A percentile compares a stretch with the other conserved stretches of the same genome.
These are phyloP conservation scores for Hordeum vulgare DNA, from an alignment of 176 grass and related monocot species.

Conservation along the genomic window MorexV3_pseudomolecules_assembly NC_058520.1:272475438-272475937, in stretches of 20 bases:
- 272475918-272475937: background rate
- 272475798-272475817: conserved; percentile 72
- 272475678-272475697: conserved; percentile 62
- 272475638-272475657: conserved; percentile 69
- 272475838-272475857: background rate
- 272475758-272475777: conserved; percentile 57
- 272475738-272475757: conserved; percentile 61
- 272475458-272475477: conserved; percentile 20
- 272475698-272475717: conserved; percentile 62
- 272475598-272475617: background rate
- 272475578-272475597: background rate
- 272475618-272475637: conserved; percentile 49
- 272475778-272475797: conserved; percentile 58
- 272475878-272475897: background rate
- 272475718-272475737: conserved; percentile 68
- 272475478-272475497: conserved; percentile 28
- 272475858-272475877: background rate
- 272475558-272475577: conserved; percentile 30
- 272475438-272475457: conserved; percentile 6
- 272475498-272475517: conserved; percentile 44
- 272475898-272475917: background rate
- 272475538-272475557: conserved; percentile 34
- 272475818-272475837: conserved; percentile 33
- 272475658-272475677: conserved; percentile 51
- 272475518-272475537: conserved; percentile 40